These are phyloP conservation scores for Xylaria longipes DNA, from an alignment of 495 filamentous ascomycete genomes.

Conservation along the genomic window DNA sequence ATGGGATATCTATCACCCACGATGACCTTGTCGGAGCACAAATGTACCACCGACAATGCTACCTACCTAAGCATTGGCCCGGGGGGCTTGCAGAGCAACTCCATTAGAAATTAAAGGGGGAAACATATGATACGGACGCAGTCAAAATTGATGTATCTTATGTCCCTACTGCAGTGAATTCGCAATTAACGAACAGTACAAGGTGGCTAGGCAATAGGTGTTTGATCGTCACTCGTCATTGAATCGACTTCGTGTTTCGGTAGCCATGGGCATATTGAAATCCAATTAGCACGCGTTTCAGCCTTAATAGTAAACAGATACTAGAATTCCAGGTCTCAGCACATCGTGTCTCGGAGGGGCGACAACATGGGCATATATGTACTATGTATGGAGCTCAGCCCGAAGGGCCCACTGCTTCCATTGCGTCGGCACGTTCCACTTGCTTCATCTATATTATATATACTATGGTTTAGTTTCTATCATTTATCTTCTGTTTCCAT, in stretches of 20 bases:
- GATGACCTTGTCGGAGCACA: background rate
- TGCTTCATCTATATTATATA: background rate
- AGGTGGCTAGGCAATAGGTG: background rate
- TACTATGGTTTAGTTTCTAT: background rate
- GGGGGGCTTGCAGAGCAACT: background rate
- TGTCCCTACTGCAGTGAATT: background rate
- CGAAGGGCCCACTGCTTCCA: background rate
- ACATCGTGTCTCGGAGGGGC: background rate
- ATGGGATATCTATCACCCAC: background rate
- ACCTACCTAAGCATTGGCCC: background rate
- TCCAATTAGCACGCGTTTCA: background rate
- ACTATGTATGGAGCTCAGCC: background rate
- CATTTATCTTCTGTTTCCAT: background rate
- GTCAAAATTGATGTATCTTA: background rate
- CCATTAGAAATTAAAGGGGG: conserved; percentile 1
- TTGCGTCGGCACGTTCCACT: conserved; percentile 1
- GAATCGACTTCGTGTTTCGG: conserved; percentile 1
- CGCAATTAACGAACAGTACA: background rate
- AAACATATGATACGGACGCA: conserved; percentile 2
- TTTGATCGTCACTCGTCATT: conserved; percentile 14
- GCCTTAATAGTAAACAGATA: background rate
- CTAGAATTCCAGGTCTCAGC: background rate
- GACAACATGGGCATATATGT: background rate
- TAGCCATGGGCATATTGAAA: conserved; percentile 1
- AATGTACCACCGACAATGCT: background rate